Evolutionary conservation across 2,329 filamentous ascomycete genomes (phyloP), one percentile per base, ranked within the genome.

Genomic region (Trichoderma sp.): DNA sequence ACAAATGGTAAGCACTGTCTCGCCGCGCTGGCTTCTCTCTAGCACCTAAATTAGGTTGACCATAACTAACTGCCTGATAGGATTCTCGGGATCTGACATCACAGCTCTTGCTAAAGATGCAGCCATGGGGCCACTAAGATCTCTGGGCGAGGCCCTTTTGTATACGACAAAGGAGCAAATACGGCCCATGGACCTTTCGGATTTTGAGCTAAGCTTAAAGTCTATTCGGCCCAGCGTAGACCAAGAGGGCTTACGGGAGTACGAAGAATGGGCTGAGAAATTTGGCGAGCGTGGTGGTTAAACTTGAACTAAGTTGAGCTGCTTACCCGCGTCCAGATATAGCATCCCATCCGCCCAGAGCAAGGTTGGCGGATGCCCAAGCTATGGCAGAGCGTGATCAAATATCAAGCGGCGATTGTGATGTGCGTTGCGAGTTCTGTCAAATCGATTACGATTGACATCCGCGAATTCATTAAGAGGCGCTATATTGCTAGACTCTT

Each of bases 21-120:
- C 8, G 2, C 17, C 8, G 54, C 22, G 2, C n/a, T 4, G 34
- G 2, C 22, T 37, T n/a, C n/a, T 5, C 13, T 13, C 42, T 32
- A 2, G 12, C 29, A 1, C 27, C 15, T 9, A 9, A 9, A 15
- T 13, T 25, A 5, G 4, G 9, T 10, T 48, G 6, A 64, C 19
- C 32, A 5, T 22, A n/a, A 45, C 17, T n/a, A 12, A 5, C 15
- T 64, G 27, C n/a, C 4, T 2, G 2, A 7, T 25, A 97, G 94
- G 93, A n/a, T 99, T 97, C 80, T 97, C 93, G 9, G 95, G 95
- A 53, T 97, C 93, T 2, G 95, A 99, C 75, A 97, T 99, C 71
- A 98, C 95, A 25, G 94, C 95, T 1, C 83, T 99, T 9, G 95
- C 95, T 8, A 99, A 99, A 80, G 95, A 99, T 76, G 95, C 95